Evolutionary conservation across 495 filamentous ascomycete genomes (phyloP).

Genomic region (Monascus purpureus): DNA sequence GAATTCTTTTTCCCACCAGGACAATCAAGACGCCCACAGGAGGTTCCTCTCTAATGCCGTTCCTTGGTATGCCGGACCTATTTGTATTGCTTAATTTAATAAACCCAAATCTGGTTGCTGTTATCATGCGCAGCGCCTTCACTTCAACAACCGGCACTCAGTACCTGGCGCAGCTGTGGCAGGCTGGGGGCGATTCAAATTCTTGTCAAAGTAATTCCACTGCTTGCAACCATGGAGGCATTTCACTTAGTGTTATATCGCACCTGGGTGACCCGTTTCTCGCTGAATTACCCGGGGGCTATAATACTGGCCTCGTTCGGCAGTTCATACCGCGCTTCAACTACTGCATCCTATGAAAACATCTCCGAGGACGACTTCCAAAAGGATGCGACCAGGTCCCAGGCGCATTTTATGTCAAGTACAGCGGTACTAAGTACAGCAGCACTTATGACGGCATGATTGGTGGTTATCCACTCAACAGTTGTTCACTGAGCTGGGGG

Average conservation of each 20-base stretch:
- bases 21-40: conserved; percentile 2
- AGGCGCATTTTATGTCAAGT: too few species aligned
- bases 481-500: too few species aligned
- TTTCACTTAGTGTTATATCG: conserved; percentile 4
- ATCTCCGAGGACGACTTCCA: conserved; percentile 2
- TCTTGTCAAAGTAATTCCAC: too few species aligned
- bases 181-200: not conserved
- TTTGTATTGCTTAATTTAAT: too few species aligned
- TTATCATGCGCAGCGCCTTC: conserved; percentile 4
- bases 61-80: too few species aligned
- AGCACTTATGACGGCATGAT: conserved; percentile 1
- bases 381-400: too few species aligned
- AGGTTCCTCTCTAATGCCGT: too few species aligned
- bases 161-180: conserved; percentile 6
- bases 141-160: conserved; percentile 1
- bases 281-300: conserved; percentile 4
- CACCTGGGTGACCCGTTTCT: conserved; percentile 7
- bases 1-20: conserved; percentile 6
- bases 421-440: conserved; percentile 1
- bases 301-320: conserved; percentile 8
- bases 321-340: conserved; percentile 16
- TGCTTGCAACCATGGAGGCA: too few species aligned
- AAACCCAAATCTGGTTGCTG: not conserved
- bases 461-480: too few species aligned
- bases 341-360: conserved; percentile 1